These are phyloP conservation scores for Apiotrichum mycotoxinovorans DNA, from an alignment of 1,284 basidiomycete species.

Conservation along the genomic window DNA sequence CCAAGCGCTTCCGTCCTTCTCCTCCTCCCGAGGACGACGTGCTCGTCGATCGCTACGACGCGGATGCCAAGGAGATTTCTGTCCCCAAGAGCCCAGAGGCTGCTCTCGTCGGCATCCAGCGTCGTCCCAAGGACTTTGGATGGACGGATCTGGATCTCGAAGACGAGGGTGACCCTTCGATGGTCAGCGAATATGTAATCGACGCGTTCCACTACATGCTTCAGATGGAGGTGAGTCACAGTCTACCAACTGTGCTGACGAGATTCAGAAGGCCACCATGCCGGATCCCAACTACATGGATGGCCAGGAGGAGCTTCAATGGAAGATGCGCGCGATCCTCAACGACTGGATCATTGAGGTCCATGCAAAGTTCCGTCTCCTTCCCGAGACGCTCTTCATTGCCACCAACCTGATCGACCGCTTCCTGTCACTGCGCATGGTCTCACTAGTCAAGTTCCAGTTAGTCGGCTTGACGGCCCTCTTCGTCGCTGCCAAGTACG, in stretches of 20 bases:
- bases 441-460: slow-evolving; percentile 89
- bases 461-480: slow-evolving; percentile 91
- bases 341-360: slow-evolving; percentile 98
- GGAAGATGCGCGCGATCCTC: slow-evolving; percentile 91
- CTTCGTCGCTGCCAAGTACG: slow-evolving; percentile 92
- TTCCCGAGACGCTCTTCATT: slow-evolving; percentile 94
- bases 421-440: slow-evolving; percentile 83
- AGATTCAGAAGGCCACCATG: slow-evolving; percentile 66
- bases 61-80: slow-evolving; percentile 33
- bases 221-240: slow-evolving; percentile 58
- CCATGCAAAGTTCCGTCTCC: slow-evolving; percentile 85
- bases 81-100: slow-evolving; percentile 3
- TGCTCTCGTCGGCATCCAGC: neutral
- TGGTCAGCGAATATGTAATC: slow-evolving; percentile 94
- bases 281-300: slow-evolving; percentile 88
- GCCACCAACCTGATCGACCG: slow-evolving; percentile 95
- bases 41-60: slow-evolving; percentile 34
- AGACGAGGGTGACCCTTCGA: slow-evolving; percentile 88
- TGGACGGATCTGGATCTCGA: slow-evolving; percentile 89
- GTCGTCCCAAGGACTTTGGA: slow-evolving; percentile 54
- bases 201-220: slow-evolving; percentile 95
- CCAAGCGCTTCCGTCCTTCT: slow-evolving; percentile 43
- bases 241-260: slow-evolving; percentile 45
- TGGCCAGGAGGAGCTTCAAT: slow-evolving; percentile 81
- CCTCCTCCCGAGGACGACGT: slow-evolving; percentile 33